phyloP scores from a whole-genome alignment of 306 rosid genomes.

The Purshia tridentata region DNA sequence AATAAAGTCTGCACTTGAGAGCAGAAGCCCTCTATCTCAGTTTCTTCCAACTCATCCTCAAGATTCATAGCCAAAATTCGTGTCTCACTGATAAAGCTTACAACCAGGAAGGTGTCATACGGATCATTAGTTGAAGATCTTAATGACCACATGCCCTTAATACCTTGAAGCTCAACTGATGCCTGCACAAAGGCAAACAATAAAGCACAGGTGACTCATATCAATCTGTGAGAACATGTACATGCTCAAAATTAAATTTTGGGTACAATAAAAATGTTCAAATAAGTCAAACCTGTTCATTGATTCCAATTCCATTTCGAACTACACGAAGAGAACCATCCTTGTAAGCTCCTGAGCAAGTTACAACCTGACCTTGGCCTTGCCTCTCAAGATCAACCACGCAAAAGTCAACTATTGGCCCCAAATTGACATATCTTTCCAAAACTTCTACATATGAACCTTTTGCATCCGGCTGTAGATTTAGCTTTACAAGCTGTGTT shows the following conservation, averaged over 20 bases:
- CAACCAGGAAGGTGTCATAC: slow-evolving; percentile 87
- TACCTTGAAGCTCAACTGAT: slow-evolving; percentile 98
- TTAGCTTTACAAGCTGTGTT: slow-evolving; percentile 86
- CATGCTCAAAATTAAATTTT: not conserved
- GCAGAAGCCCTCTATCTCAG: slow-evolving; percentile 90
- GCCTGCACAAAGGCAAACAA: slow-evolving; percentile 54
- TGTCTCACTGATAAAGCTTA: slow-evolving; percentile 93
- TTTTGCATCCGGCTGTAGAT: slow-evolving; percentile 81
- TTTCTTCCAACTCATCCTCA: slow-evolving; percentile 95
- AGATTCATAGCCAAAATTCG: slow-evolving; percentile 94
- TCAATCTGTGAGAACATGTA: slow-evolving; percentile 7
- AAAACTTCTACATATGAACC: slow-evolving; percentile 90
- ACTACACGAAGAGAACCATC: slow-evolving; percentile 98
- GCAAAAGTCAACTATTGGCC: slow-evolving; percentile 96
- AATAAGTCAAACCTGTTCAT: slow-evolving; percentile 72
- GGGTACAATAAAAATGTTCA: not conserved
- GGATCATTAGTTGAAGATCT: slow-evolving; percentile 94
- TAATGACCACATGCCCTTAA: slow-evolving; percentile 98
- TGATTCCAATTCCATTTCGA: slow-evolving; percentile 91
- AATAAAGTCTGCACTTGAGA: slow-evolving; percentile 92
- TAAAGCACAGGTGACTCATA: slow-evolving; percentile 4
- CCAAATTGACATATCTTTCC: slow-evolving; percentile 95
- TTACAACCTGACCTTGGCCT: slow-evolving; percentile 99
- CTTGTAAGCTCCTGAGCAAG: slow-evolving; percentile 98
- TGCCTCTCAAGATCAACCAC: slow-evolving; percentile 99